A percentile compares a stretch with the other conserved stretches of the same genome.
Conservation (phyloP, 2,329 filamentous ascomycete species). For the Beauveria bassiana region DNA sequence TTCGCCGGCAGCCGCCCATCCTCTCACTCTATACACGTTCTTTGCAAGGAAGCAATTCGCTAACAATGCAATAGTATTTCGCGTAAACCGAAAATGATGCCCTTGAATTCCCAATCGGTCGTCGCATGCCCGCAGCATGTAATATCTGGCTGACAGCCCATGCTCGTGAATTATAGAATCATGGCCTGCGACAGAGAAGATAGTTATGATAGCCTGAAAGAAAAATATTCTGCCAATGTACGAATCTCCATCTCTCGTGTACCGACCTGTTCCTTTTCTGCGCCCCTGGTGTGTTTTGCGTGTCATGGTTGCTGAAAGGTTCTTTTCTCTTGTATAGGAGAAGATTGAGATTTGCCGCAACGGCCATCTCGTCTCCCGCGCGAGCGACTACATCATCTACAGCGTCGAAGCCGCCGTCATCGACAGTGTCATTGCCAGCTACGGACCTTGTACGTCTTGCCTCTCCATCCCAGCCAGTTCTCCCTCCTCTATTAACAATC, state of each 20-base stretch:
- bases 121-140: background rate
- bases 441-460: constrained; percentile 74
- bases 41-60: background rate
- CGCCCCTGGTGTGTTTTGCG: constrained; percentile 17
- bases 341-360: constrained; percentile 84
- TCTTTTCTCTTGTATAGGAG: constrained; percentile 46
- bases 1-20: constrained; percentile 9
- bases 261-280: constrained; percentile 3
- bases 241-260: constrained; percentile 27
- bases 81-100: constrained; percentile 7
- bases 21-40: background rate
- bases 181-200: constrained; percentile 91
- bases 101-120: constrained; percentile 12
- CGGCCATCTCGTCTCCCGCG: constrained; percentile 90
- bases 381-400: constrained; percentile 98
- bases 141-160: background rate
- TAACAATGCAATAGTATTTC: constrained; percentile 4
- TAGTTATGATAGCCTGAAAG: constrained; percentile 70
- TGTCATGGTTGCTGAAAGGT: constrained; percentile 40
- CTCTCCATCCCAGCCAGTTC: background rate
- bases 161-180: constrained; percentile 51
- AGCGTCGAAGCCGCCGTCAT: constrained; percentile 93
- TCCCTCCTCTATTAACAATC: constrained; percentile 7
- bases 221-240: constrained; percentile 86
- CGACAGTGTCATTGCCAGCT: constrained; percentile 76